Base-by-base conservation (phyloP, 305 asterid species). In the Fraxinus paxiana region DNA sequence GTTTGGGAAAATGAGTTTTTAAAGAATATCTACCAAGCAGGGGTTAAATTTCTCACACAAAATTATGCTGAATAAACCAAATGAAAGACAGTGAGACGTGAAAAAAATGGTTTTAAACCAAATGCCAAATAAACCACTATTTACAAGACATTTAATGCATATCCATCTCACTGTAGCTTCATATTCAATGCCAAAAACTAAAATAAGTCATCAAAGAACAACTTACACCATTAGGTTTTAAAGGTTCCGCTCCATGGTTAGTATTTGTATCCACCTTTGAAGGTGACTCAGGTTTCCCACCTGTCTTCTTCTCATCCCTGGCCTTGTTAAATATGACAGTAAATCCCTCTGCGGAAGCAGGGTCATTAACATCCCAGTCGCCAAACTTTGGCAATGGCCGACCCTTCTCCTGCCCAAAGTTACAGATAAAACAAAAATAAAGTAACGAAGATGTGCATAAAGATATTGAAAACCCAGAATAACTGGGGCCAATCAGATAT, bases 261-360 rank as follows among this genome's bases (percentile, higher is more conserved):
- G 82, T 31, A 35, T 71, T 72, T 69, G 84, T 31, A 33, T 77
- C 86, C 13, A 22, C 82, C 17, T 71, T 81, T 31, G 80, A 26
- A 7, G 87, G 85, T 30, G 88, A 85, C 77, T 85, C 86, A 33
- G 88, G 83, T 72, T 82, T 82, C 38, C 85, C 88, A 17, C 88
- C 85, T 34, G 88, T 85, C 82, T 85, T 85, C 81, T 82, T 82
- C 84, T 85, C 88, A 80, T 85, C 82, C 51, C 88, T 79, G 10
- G 88, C 88, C 82, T 85, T 85, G 79, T 85, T 85, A 71, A 85
- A 85, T 75, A 85, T 85, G 51, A 85, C 88, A 22, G 85, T 85
- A 80, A 85, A 85, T n/a, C 88, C 88, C 77, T 85, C 88, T 0
- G 88, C 88, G 26, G 85, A 85, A 67, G 88, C 83, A 22, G 88